Evolutionary conservation across 2,329 filamentous ascomycete genomes (phyloP).

Genomic region (Colletotrichum sp.): DNA sequence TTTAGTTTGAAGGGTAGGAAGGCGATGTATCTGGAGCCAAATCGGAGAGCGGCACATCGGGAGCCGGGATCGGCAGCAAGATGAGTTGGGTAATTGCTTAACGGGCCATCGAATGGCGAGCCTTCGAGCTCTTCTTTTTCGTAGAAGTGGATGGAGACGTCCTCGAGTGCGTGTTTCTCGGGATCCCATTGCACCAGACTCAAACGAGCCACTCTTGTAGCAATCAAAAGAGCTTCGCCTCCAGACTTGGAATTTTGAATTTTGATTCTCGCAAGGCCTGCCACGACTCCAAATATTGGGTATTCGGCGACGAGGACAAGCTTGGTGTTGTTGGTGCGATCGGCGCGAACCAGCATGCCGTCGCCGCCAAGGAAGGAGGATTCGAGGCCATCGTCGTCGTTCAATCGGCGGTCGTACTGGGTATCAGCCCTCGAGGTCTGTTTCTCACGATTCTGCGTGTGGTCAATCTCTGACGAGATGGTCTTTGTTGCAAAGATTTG

Average conservation of each 20-base stretch:
- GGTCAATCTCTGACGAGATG: conserved; percentile 68
- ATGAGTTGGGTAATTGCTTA: conserved; percentile 79
- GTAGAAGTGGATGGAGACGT: conserved; percentile 96
- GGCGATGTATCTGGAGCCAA: conserved; percentile 85
- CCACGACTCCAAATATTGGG: conserved; percentile 81
- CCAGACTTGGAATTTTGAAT: conserved; percentile 75
- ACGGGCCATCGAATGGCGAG: conserved; percentile 79
- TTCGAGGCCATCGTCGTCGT: conserved; percentile 69
- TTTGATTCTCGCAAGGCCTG: conserved; percentile 80
- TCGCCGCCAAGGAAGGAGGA: conserved; percentile 71
- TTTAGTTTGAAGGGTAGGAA: conserved; percentile 90
- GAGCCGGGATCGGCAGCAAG: conserved; percentile 89
- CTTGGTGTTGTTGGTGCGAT: conserved; percentile 73
- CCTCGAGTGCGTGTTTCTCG: conserved; percentile 77
- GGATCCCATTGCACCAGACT: conserved; percentile 95
- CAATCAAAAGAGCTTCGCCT: conserved; percentile 82
- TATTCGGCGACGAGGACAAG: conserved; percentile 87
- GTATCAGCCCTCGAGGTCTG: conserved; percentile 47
- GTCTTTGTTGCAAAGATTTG: conserved; percentile 84
- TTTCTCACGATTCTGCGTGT: conserved; percentile 39
- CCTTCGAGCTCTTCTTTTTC: conserved; percentile 89
- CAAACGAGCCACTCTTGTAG: conserved; percentile 90
- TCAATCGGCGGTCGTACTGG: conserved; percentile 57
- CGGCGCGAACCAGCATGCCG: conserved; percentile 63
- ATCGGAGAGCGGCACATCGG: conserved; percentile 93